Evolutionary conservation across 1,139 yeast genomes (phyloP), one percentile per base, ranked within the genome.

Genomic region (Candida sanyaensis): DNA sequence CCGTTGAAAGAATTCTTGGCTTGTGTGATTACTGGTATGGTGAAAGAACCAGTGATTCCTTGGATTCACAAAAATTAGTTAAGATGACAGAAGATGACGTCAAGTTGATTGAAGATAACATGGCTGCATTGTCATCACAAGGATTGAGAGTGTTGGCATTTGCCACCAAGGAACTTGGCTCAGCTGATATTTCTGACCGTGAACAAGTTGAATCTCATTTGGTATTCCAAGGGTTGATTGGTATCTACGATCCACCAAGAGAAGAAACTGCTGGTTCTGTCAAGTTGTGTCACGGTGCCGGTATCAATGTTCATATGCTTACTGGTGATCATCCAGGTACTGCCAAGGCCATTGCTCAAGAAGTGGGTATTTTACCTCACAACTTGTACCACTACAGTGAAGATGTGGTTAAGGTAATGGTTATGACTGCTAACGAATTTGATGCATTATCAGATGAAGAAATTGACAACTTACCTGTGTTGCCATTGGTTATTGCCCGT

Each of bases 321-420:
- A 88, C 96, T 23, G 96, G 96, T 55, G 96, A 88, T 61, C 93
- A 86, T 60, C 89, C 89, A 3, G 87, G 88, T 38, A 88, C 96
- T 39, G 96, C 95, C 24, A 73, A 76, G 48, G 91, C 93, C 3
- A 87, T 88, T 69, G 95, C 96, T 9, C 86, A 83, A 61, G 93
- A 88, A 65, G 96, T 88, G 39, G 96, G 96, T 23, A 86, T 86
- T 53, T 68, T 90, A 45, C 96, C 97, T 9, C 77, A 74, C 40
- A 83, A 88, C 61, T 66, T 86, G 57, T 78, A 78, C 58, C 84
- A 83, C 57, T 86, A 85, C 61, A 65, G 86, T 31, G 73, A 75
- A 17, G 86, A 83, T 10, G 83, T 85, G 28, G 83, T 83, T 38
- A 68, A 77, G 48, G 77, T 79, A 24, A 85, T 88, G 90, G 85